Base-by-base conservation (phyloP, 495 filamentous ascomycete genomes). In the Evernia prunastri region DNA sequence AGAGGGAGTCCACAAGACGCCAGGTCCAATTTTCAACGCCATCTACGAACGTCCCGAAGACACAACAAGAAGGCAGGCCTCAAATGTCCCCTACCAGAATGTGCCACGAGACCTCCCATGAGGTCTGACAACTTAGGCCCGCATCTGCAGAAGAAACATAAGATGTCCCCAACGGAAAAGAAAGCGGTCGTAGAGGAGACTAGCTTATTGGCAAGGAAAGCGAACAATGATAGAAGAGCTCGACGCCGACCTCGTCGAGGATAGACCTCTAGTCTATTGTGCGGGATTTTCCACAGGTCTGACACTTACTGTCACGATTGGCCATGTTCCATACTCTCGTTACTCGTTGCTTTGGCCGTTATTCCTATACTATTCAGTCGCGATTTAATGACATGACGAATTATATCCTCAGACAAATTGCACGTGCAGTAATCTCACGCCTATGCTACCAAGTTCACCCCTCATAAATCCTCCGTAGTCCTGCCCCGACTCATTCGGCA, bases 31-130 rank as follows among this genome's bases (percentile, higher is more conserved):
- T 25, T 13, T 2, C 36, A 23, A 7, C 61, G 61, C 12, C 61
- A 63, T 42, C 20, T 57, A 31, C 25, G 39, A 18, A 23, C 27
- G 53, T 36, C 49, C 29, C 25, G 12, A n/a, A 63, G 27, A 43
- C 61, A 63, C 27, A 47, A 56, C 27, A 56, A 3, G 5, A 42
- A 25, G 18, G 39, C 51, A 6, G 61, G 49, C 17, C 37, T 63
- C 37, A 63, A 63, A 23, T 63, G 61, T 20, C 51, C 61, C 18
- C 12, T 29, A 29, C 25, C 23, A 25, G 60, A 40, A 8, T 63
- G 61, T 40, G n/a, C 18, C 12, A 36, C 27, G 11, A 63, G 11
- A 36, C 36, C 15, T 5, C 47, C 11, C 4, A 57, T 18, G 61
- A n/a, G 61, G 4, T 35, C 61, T 20, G 61, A 63, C 29, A 56